Conservation (phyloP, 2,329 filamentous ascomycete genomes). For the Aspergillus sojae region DNA sequence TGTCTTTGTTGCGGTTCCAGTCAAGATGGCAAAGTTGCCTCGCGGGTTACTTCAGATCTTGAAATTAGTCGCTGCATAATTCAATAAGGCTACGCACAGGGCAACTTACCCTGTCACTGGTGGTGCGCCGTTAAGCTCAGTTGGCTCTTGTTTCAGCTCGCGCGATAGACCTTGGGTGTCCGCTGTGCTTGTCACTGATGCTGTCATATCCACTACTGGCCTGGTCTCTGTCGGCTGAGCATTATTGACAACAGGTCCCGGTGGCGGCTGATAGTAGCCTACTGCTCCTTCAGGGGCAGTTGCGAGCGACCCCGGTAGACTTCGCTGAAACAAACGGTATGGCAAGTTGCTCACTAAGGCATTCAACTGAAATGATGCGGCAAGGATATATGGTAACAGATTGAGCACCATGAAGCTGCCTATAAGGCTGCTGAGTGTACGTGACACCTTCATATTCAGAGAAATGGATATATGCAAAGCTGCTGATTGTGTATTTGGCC, state of each 20-base stretch:
- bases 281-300: conserved; percentile 24
- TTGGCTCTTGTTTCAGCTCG: neutral
- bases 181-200: neutral
- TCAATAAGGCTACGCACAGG: neutral
- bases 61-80: neutral
- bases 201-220: neutral
- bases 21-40: conserved; percentile 10
- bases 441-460: conserved; percentile 14
- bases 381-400: conserved; percentile 14
- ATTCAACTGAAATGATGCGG: conserved; percentile 15
- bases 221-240: neutral
- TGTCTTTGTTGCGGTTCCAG: conserved; percentile 11
- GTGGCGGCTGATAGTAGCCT: conserved; percentile 24
- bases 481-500: neutral
- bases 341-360: conserved; percentile 5
- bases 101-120: conserved; percentile 1
- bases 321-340: conserved; percentile 13
- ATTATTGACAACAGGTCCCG: conserved; percentile 16
- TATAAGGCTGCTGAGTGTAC: conserved; percentile 3
- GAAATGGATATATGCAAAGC: neutral
- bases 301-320: conserved; percentile 24
- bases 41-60: neutral
- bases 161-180: neutral
- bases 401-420: conserved; percentile 11
- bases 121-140: neutral